Evolutionary conservation across 1,139 yeast species (phyloP), one percentile per base, ranked within the genome.

Genomic region (Sugiyamaella castrensis): DNA sequence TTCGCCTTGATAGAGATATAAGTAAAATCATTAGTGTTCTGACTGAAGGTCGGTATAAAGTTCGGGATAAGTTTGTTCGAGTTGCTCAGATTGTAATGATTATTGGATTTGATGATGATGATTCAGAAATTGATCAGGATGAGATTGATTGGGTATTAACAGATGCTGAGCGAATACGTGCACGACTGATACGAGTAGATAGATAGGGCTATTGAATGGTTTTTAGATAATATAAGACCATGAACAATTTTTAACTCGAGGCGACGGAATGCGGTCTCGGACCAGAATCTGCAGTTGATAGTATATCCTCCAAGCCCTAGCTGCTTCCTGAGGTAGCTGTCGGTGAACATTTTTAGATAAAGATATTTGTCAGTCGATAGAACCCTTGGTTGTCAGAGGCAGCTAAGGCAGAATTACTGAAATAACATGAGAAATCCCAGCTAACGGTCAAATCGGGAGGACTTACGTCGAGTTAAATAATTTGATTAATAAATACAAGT

Each of bases 61-160:
- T 89, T 58, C 74, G 96, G 54, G 92, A 87, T 53, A 79, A 80
- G 60, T 92, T 91, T 63, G 76, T 85, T 2, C 75, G 88, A 52
- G 82, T 88, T 2, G 88, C 96, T 0, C 98, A 91, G 65, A 75
- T 91, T 41, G 85, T 88, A 8, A 77, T 87, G 71, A 72, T 88
- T 41, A 73, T 89, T 36, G 94, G 96, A 1, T 76, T 88, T 72
- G 96, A 88, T 58, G 92, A 86, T 53, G 92, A 84, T 47, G 95
- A 86, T 8, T 78, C 74, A 19, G 49, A 46, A 24, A 16, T 12
- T 11, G 96, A 88, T 58, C 92, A 86, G 53, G 94, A 84, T 47
- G 95, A 86, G 10, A 78, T 74, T 19, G 77, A 72, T 30, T 89
- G 96, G 96, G 83, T 84, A 0, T 70, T 89, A 56, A 82, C 87